Base-by-base conservation (phyloP, 768 basidiomycete species). In the Leccinum longicurvipes region DNA sequence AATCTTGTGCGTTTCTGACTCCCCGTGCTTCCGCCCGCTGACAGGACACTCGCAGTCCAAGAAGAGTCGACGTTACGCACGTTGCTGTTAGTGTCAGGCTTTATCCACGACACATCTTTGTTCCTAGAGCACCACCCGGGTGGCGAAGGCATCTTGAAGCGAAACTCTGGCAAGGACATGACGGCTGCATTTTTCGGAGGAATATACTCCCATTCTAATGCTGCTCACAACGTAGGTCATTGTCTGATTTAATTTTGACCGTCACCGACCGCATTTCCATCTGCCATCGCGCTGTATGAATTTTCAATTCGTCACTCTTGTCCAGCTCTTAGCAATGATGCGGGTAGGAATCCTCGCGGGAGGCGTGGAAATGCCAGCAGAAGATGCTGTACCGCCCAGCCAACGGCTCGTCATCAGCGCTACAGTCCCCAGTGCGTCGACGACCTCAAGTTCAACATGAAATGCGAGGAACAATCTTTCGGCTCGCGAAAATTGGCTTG, bases 171-270 rank as follows among this genome's bases (percentile, higher is more conserved):
- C n/a, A 86, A 84, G 64, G 92, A 95, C 60, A 85, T 89, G 67
- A 93, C 92, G 0, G 79, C 87, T 1, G 80, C 89, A 2, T 95
- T 95, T 76, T 90, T 87, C 67, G 93, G 93, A 4, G 92, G 92
- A 23, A 76, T 87, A 2, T 91, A 92, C 68, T 79, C 83, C 27
- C 91, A 93, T 66, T 89, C 87, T 8, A 87, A 90, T 68, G 90
- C 89, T 6, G 91, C 91, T 11, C 86, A 88, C 68, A 89, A 89
- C 59, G 85, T 85, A 66, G 57, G 82, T 73, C 48, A 8, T 25
- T 54, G 10, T 50, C 54, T 53, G 27, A 49, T 31, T n/a, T 47
- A 2, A 36, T 11, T 47, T 31, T 10, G 12, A 15, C 32, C 51
- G 23, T 31, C 3, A 28, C 58, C 61, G 52, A 62, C 27, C 31